Evolutionary conservation across 2,329 filamentous ascomycete genomes (phyloP), one percentile per base, ranked within the genome.

Genomic region (Pyrenochaeta sp.): DNA sequence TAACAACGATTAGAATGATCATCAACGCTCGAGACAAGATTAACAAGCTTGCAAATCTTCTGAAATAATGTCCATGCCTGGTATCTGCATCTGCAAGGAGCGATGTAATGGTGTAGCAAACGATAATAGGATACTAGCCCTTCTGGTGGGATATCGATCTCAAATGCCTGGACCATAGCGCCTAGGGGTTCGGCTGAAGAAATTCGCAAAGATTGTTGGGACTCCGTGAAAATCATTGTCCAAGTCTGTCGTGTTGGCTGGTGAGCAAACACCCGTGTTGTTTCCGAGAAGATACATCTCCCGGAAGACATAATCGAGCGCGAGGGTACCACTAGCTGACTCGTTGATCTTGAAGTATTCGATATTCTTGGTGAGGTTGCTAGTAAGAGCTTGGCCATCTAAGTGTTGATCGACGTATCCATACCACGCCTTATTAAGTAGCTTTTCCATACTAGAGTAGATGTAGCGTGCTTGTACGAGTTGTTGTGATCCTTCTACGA

Each of bases 401-500:
- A 66, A 56, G 48, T 64, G 61, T 6, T 28, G 42, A 9, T 37
- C 46, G 5, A 56, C 52, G 42, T 58, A 64, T 44, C 32, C 51
- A 15, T 45, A 32, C 28, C 13, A 49, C 5, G 30, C 39, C 5
- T 44, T 24, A 13, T 10, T 3, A 13, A 36, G n/a, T 25, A 67
- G 30, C 7, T 40, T 19, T 1, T 24, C 13, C 32, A 43, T 46
- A 12, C 30, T 39, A 6, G 43, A 37, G 48, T 57, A 52, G 27
- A 59, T 50, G 45, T 59, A 61, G 15, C 56, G 57, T 2, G 64
- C 62, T 2, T 63, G 59, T 1, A 53, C 59, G 22, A 67, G 56
- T 12, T 67, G 64, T 37, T 65, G 64, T 3, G 62, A 55, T 39
- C 65, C 66, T 61, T 69, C 66, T 56, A 63, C 66, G 28, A 61